phyloP scores from a whole-genome alignment of 2,329 filamentous ascomycete genomes.

The Fusarium sp. region DNA sequence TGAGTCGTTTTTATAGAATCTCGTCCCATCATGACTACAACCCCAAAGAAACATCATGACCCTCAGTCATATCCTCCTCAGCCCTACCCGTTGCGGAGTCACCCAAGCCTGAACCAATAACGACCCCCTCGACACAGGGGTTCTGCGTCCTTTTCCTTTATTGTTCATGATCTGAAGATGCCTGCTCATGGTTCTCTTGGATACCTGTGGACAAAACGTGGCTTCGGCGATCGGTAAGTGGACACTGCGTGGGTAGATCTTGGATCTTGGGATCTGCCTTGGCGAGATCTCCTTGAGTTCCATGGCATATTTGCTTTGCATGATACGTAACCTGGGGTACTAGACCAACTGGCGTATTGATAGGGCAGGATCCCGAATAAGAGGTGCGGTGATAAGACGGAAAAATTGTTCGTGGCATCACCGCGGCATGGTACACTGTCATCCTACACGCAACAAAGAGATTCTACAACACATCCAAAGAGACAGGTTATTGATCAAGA shows the following conservation, averaged over 20 bases:
- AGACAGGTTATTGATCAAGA: neutral
- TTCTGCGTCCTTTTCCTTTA: conserved; percentile 25
- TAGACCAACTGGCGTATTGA: conserved; percentile 7
- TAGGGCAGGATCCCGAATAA: neutral
- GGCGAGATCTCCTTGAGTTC: conserved; percentile 26
- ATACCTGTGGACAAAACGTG: conserved; percentile 16
- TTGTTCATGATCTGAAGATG: conserved; percentile 13
- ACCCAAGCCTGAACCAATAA: conserved; percentile 34
- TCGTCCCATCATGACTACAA: conserved; percentile 24
- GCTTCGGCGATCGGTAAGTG: conserved; percentile 40
- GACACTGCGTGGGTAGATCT: conserved; percentile 34
- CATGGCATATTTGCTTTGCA: conserved; percentile 17
- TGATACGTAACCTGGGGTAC: conserved; percentile 7
- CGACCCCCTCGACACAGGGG: conserved; percentile 29
- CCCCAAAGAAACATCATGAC: conserved; percentile 38
- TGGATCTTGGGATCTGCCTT: conserved; percentile 33
- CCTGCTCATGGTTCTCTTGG: conserved; percentile 15
- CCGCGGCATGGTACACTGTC: conserved; percentile 3
- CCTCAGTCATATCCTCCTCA: conserved; percentile 32
- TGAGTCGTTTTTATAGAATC: neutral
- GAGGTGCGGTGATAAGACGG: neutral
- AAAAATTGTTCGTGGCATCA: neutral
- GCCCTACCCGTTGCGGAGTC: conserved; percentile 42
- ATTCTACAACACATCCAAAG: neutral
- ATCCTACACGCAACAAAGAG: neutral